Percentiles rank a stretch among this genome's conserved stretches.
Evolutionary conservation across 352 stramenopile genomes (phyloP).

Genomic region (Phytopythium delawarense): DNA sequence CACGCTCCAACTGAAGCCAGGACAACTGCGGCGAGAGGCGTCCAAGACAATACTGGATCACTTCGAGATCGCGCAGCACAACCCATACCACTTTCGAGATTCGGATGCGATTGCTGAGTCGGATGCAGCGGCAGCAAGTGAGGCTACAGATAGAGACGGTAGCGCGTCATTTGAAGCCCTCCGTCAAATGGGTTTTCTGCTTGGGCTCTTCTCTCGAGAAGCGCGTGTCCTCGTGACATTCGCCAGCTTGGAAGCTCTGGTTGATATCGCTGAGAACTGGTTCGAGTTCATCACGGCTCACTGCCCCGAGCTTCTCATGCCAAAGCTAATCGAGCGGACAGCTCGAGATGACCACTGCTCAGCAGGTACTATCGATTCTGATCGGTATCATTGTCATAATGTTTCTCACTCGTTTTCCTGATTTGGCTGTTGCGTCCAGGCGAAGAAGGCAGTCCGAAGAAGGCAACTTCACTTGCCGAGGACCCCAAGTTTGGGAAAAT

Average conservation of each 20-base stretch:
- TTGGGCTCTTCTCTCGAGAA: slow-evolving; percentile 53
- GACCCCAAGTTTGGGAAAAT: slow-evolving; percentile 71
- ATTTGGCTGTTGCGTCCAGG: slow-evolving; percentile 1
- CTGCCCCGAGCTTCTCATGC: slow-evolving; percentile 36
- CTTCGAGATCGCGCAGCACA: slow-evolving; percentile 66
- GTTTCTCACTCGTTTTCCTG: neutral
- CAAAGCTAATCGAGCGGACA: slow-evolving; percentile 14
- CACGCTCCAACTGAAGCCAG: neutral
- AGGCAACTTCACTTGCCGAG: slow-evolving; percentile 58
- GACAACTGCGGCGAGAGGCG: neutral
- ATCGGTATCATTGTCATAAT: neutral
- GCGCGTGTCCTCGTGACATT: slow-evolving; percentile 60
- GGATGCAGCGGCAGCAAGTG: neutral
- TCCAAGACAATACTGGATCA: slow-evolving; percentile 69
- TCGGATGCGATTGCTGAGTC: slow-evolving; percentile 16
- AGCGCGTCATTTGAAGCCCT: slow-evolving; percentile 49
- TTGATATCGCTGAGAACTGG: slow-evolving; percentile 69
- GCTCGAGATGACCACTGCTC: neutral
- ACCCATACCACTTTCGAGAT: slow-evolving; percentile 70
- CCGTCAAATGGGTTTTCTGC: slow-evolving; percentile 41
- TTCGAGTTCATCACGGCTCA: slow-evolving; percentile 37
- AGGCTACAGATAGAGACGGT: neutral
- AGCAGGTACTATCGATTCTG: neutral
- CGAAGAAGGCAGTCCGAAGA: slow-evolving; percentile 44
- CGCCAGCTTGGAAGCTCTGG: slow-evolving; percentile 46